Base-by-base conservation (phyloP, 2,329 filamentous ascomycete species). In the Diaporthe citriasiana region DNA sequence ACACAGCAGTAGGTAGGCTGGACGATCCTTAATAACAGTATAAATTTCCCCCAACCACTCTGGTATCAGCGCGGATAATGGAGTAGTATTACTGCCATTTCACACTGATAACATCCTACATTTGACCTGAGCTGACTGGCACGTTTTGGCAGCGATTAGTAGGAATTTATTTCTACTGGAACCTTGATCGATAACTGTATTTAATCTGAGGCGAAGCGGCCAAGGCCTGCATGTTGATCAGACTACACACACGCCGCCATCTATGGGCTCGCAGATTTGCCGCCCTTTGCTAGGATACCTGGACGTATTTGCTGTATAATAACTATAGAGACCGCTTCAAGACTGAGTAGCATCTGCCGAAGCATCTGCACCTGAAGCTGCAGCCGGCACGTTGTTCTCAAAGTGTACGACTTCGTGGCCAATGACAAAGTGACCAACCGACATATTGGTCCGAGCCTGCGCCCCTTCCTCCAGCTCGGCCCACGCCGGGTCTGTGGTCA, bases 371-470 rank as follows among this genome's bases (percentile, higher is more conserved):
- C 60, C 30, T n/a, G 66, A 51, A 27, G 30, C 30, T n/a, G 66
- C 66, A 27, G 30, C 47, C 1, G 51, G 38, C 40, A 15, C 22
- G 57, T 71, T 71, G 45, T 33, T 30, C 17, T 63, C 69, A 19
- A 63, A 71, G 9, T 71, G 69, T 6, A 71, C 69, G 9, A 51
- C 27, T 27, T 71, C 69, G n/a, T 71, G 56, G 5, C 56, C 69
- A 22, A 71, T n/a, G 45, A 71, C 69, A 8, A 71, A 60, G 33
- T 53, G 69, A 38, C 69, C 69, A 19, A 51, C 15, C 13, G 42
- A 50, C 55, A 60, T 30, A 25, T 71, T 71, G 42, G 42, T 53
- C 19, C 15, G 8, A 19, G 69, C 69, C 10, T 22, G 42, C 33
- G 69, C 55, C 15, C 27, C 55, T 42, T 42, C 51, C 69, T 71